Base-by-base conservation (phyloP, 768 basidiomycete species). In the Crucibulum laeve region DNA sequence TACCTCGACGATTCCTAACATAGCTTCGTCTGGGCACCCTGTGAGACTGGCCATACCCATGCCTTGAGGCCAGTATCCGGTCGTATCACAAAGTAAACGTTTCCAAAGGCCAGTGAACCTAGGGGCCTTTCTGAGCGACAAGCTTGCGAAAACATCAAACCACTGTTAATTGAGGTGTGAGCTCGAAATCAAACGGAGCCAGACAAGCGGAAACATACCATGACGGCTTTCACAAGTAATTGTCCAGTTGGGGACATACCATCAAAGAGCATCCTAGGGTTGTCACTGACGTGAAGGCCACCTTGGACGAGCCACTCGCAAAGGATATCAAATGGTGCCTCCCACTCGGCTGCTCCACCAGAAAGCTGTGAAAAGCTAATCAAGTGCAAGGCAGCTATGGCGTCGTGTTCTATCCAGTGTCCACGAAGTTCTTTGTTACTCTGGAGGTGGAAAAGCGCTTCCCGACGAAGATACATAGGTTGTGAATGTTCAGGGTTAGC, bases 11-110 rank as follows among this genome's bases (percentile, higher is more conserved):
- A 91, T 75, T 26, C 80, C 84, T 47, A 90, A 74, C 57, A 91
- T 62, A 6, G 79, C 83, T 53, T 84, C 84, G 53, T 91, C 85
- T 2, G 88, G 82, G 66, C 87, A 90, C 22, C 88, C 88, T 18
- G 78, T 82, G 47, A 90, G 62, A 36, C 65, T 61, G 50, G 87
- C 84, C 76, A 90, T 82, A 38, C 74, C 74, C 51, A 80, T 62
- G 42, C 76, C 52, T 42, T 59, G n/a, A n/a, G n/a, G 46, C 69
- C 77, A 78, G 54, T 67, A 78, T 28, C 68, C 71, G 13, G 65
- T 70, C 32, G 62, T 62, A 38, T 72, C 71, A 10, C 76, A 76
- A 48, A 89, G 76, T 34, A 91, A 64, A 17, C 76, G 76, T 53
- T 79, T 78, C 65, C 86, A 86, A 37, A 90, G 70, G 19, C 65